Conservation (phyloP, 805 yeast species). For the Jamesozyma piceae region DNA sequence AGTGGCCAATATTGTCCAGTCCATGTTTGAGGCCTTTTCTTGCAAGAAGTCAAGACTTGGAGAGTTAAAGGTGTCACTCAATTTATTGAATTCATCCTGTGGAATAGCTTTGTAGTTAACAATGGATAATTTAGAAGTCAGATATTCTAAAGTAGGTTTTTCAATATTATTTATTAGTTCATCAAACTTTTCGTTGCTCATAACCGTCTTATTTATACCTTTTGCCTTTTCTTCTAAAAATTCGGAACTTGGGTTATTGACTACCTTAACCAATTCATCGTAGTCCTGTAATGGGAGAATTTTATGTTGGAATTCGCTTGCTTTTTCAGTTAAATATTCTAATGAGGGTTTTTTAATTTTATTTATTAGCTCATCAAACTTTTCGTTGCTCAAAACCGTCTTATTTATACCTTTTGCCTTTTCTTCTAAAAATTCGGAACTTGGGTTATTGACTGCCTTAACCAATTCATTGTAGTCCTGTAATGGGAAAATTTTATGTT, state of each 20-base stretch:
- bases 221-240: constrained; percentile 11
- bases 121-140: constrained; percentile 2
- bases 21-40: constrained; percentile 13
- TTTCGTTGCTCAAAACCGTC: constrained; percentile 14
- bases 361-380: constrained; percentile 1
- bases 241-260: constrained; percentile 9
- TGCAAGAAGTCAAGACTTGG: constrained; percentile 10
- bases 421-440: constrained; percentile 7
- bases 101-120: constrained; percentile 17
- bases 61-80: constrained; percentile 1
- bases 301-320: constrained; percentile 10
- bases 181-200: constrained; percentile 9
- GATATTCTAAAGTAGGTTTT: constrained; percentile 7
- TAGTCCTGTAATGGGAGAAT: constrained; percentile 14
- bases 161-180: constrained; percentile 3
- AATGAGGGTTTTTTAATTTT: constrained; percentile 11
- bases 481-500: neutral
- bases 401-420: constrained; percentile 11
- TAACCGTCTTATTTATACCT: constrained; percentile 11
- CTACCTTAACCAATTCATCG: constrained; percentile 3
- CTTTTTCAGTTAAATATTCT: constrained; percentile 2
- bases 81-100: constrained; percentile 6
- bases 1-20: neutral
- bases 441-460: constrained; percentile 5
- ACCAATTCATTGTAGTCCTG: neutral